A percentile compares a stretch with the other conserved stretches of the same genome.
phyloP scores from a whole-genome alignment of 2,329 filamentous ascomycete genomes.

The Aspergillus nomiae region DNA sequence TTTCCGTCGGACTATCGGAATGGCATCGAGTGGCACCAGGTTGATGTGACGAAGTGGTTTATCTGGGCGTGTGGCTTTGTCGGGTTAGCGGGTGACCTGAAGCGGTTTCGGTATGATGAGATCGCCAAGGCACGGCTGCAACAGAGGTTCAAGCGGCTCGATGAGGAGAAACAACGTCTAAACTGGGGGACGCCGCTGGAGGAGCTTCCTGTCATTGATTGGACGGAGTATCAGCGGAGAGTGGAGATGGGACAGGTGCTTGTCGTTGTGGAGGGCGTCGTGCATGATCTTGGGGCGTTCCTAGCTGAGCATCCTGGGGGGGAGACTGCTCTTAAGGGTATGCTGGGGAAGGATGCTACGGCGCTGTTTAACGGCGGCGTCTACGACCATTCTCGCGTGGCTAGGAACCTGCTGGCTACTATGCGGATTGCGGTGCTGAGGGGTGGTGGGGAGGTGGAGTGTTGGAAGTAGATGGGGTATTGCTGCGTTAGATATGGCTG shows the following conservation, averaged over 20 bases:
- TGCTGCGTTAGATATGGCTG: not conserved
- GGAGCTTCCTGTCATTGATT: conserved; percentile 4
- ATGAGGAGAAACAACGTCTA: not conserved
- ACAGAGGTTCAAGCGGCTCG: not conserved
- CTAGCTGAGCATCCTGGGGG: conserved; percentile 1
- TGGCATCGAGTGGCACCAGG: conserved; percentile 4
- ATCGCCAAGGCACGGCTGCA: not conserved
- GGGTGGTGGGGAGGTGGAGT: conserved; percentile 1
- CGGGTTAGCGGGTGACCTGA: conserved; percentile 2
- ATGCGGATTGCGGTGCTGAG: conserved; percentile 1
- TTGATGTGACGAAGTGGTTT: conserved; percentile 8
- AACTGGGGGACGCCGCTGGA: not conserved
- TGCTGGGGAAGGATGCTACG: conserved; percentile 4
- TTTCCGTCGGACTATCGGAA: conserved; percentile 13
- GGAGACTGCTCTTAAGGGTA: not conserved
- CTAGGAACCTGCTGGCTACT: not conserved
- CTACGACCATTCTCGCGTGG: conserved; percentile 1
- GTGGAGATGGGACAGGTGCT: not conserved
- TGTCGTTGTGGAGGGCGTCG: not conserved
- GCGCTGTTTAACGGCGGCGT: conserved; percentile 1
- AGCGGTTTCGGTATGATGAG: conserved; percentile 3
- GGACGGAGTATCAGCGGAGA: conserved; percentile 1
- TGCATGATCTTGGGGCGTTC: conserved; percentile 1
- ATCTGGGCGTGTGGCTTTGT: not conserved
- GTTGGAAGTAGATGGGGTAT: not conserved